Conservation (phyloP, 768 basidiomycete genomes). For the Lactifluus pinguis region DNA sequence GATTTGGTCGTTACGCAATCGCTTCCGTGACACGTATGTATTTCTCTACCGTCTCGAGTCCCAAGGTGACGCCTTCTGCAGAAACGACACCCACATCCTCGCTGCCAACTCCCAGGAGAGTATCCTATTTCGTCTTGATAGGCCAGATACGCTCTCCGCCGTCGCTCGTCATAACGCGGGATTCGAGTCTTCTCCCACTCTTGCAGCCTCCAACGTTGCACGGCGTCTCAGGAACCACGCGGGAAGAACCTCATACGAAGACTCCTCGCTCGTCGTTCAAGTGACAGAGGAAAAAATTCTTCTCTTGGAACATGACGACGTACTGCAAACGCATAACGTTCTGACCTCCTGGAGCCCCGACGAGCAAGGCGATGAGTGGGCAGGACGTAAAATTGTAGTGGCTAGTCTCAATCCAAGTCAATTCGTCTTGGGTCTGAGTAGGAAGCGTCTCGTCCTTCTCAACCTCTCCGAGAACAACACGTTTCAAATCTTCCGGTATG, state of each 20-base stretch:
- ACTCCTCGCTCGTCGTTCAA: constrained; percentile 59
- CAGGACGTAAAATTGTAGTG: constrained; percentile 45
- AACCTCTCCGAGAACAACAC: constrained; percentile 35
- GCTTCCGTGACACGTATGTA: constrained; percentile 42
- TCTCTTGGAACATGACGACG: constrained; percentile 47
- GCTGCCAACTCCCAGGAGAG: constrained; percentile 51
- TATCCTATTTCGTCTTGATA: constrained; percentile 44
- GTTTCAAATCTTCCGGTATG: constrained; percentile 29
- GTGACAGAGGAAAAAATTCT: constrained; percentile 51
- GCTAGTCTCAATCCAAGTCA: constrained; percentile 65
- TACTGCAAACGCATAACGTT: constrained; percentile 34
- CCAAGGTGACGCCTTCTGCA: constrained; percentile 21
- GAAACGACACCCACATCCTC: constrained; percentile 47
- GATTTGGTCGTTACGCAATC: constrained; percentile 52
- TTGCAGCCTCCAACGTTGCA: constrained; percentile 54
- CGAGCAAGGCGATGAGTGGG: constrained; percentile 19
- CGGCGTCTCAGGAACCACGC: constrained; percentile 22
- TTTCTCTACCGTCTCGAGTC: neutral
- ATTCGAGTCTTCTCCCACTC: constrained; percentile 46
- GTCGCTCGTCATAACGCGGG: constrained; percentile 31
- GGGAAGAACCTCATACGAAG: constrained; percentile 26
- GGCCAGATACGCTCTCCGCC: constrained; percentile 34
- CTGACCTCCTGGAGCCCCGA: constrained; percentile 34
- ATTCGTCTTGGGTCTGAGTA: constrained; percentile 49
- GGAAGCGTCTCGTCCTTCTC: constrained; percentile 45